Base-by-base conservation (phyloP, 257 asterid species). In the Cruciata laevipes region DNA sequence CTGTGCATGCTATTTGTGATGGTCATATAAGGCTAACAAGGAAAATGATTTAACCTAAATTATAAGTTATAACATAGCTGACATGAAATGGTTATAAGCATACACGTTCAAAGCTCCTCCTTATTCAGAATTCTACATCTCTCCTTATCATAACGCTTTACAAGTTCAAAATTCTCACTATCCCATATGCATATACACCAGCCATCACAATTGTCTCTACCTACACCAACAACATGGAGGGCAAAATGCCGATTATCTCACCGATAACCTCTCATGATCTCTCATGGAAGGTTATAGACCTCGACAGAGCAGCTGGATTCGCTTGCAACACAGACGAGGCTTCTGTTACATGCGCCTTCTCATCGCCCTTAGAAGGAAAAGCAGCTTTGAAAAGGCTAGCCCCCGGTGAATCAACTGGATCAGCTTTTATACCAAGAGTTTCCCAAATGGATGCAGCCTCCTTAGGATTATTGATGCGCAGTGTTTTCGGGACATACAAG, bases 381-480 rank as follows among this genome's bases (percentile, higher is more conserved):
- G 91, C 55, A 16, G 55, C 80, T 79, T 81, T 83, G 74, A 85
- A 81, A 57, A 79, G 84, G 47, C 90, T 81, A 55, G 80, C 74
- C 16, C 84, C 65, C 3, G 75, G 73, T 51, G 86, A 77, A 73
- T 82, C 83, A 6, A 21, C 74, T 61, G 62, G 60, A 14, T 85
- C 89, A 7, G 81, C 69, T 70, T 81, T 85, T 63, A 84, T 86
- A 35, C 96, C 96, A 32, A 90, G 67, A 1, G 89, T 80, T 25
- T 83, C 82, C 96, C 95, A 88, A 73, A 88, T 88, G 31, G 97
- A 88, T 37, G 96, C 87, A 66, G 92, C 89, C 69, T 86, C 90
- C 66, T 69, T 89, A 1, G 90, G 95, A 55, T 86, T 93, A 58
- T 79, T 85, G 27, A 90, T 82, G 55, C 96, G 83, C 76, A 85